phyloP scores from a whole-genome alignment of 1,284 basidiomycete species.

The Sporisorium sorghi region DNA sequence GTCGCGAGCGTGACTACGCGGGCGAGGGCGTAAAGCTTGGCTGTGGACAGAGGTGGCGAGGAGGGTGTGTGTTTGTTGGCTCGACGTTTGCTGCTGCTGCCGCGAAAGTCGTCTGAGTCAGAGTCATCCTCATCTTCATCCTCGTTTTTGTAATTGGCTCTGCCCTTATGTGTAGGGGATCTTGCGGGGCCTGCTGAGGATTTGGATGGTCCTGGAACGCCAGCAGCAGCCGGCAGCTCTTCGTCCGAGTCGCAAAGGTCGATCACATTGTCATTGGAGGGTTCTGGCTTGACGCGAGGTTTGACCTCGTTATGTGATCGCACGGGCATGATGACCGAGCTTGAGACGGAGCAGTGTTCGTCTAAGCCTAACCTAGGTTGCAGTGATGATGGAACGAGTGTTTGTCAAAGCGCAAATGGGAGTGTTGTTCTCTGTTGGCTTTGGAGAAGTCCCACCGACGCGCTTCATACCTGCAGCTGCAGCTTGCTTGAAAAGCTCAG shows the following conservation, averaged over 20 bases:
- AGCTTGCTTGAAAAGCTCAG: conserved; percentile 5
- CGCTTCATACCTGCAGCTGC: background rate
- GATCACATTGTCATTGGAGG: conserved; percentile 15
- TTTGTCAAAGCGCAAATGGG: background rate
- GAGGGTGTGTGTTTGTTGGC: conserved; percentile 2
- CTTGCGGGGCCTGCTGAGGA: background rate
- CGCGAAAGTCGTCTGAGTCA: conserved; percentile 13
- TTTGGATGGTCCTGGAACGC: conserved; percentile 6
- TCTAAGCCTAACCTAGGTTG: background rate
- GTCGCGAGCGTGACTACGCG: conserved; percentile 40
- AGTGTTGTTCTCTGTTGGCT: conserved; percentile 17
- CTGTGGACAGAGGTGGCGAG: background rate
- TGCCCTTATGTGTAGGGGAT: background rate
- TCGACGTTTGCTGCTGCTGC: conserved; percentile 1
- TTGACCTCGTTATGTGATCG: conserved; percentile 2
- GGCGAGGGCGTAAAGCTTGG: conserved; percentile 46
- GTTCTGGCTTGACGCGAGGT: conserved; percentile 21
- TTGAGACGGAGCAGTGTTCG: background rate
- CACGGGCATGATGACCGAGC: conserved; percentile 15
- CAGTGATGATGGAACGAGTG: background rate
- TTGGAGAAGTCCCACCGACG: background rate
- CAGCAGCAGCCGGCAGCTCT: background rate
- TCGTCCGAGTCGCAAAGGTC: conserved; percentile 38
- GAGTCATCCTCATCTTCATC: conserved; percentile 6
- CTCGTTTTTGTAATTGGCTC: conserved; percentile 10